Conservation (phyloP, 2,329 filamentous ascomycete species). For the Cercospora sesami region DNA sequence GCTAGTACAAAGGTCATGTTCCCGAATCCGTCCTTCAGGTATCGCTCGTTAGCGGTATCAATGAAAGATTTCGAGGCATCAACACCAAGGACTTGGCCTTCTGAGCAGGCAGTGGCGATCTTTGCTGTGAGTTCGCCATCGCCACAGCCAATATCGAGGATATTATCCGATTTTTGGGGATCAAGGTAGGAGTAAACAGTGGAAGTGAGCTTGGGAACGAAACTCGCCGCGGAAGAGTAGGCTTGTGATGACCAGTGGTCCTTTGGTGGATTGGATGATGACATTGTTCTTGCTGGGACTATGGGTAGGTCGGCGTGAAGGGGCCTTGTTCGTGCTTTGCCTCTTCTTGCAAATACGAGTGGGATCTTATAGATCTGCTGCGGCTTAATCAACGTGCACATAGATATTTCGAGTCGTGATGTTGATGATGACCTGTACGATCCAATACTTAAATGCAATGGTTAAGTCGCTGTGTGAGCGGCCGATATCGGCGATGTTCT, state of each 20-base stretch:
- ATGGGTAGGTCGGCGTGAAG: neutral
- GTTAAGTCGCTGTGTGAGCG: neutral
- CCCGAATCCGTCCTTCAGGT: slow-evolving; percentile 15
- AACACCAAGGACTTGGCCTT: slow-evolving; percentile 41
- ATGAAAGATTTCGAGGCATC: slow-evolving; percentile 46
- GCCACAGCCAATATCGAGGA: slow-evolving; percentile 46
- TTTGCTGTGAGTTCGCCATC: slow-evolving; percentile 45
- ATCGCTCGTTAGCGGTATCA: slow-evolving; percentile 35
- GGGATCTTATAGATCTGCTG: neutral
- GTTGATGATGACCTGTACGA: neutral
- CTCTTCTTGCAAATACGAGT: neutral
- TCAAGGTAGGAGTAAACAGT: slow-evolving; percentile 42
- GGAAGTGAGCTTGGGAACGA: slow-evolving; percentile 45
- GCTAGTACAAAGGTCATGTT: slow-evolving; percentile 37
- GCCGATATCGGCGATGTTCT: neutral
- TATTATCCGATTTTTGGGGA: slow-evolving; percentile 38
- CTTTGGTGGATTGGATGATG: slow-evolving; percentile 16
- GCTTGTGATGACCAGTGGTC: slow-evolving; percentile 38
- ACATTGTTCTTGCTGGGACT: neutral
- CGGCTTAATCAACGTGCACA: neutral
- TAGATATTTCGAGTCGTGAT: neutral
- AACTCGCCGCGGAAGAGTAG: slow-evolving; percentile 43
- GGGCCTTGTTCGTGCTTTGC: neutral
- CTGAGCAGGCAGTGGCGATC: slow-evolving; percentile 35
- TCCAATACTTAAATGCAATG: neutral